Conservation (phyloP, 208 protist genomes). For the Crithidia fasciculata region DNA sequence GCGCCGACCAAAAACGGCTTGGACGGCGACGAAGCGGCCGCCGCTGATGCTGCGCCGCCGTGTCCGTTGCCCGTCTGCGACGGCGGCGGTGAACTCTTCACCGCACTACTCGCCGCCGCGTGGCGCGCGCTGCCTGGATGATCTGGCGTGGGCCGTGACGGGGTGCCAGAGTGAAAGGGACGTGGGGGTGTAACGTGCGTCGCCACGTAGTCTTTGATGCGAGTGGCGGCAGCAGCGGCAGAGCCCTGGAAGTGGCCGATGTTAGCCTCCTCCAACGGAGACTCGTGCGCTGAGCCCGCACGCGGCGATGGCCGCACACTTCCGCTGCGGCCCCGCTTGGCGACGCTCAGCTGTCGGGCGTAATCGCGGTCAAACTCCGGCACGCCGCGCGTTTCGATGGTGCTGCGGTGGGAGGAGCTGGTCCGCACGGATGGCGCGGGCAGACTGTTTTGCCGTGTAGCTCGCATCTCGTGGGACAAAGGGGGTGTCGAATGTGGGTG, state of each 20-base stretch:
- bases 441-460: constrained; percentile 1
- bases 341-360: constrained; percentile 49
- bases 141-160: not conserved
- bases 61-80: not conserved
- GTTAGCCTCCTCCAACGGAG: not conserved
- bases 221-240: constrained; percentile 16
- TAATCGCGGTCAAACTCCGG: constrained; percentile 69
- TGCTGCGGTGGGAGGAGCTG: constrained; percentile 66
- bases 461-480: not conserved
- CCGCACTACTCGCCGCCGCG: not conserved
- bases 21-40: not conserved
- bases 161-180: not conserved
- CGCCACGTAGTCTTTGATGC: constrained; percentile 40
- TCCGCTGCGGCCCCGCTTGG: constrained; percentile 39
- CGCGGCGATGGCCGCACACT: constrained; percentile 29
- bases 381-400: constrained; percentile 57
- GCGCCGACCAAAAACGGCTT: not conserved
- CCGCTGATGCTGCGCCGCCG: no score
- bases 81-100: not conserved
- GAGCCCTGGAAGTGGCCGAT: constrained; percentile 14
- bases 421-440: constrained; percentile 29
- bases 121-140: not conserved
- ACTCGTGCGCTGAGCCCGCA: not conserved
- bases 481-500: not conserved
- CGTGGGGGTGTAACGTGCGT: constrained; percentile 36